Percentiles rank a stretch among this genome's conserved stretches.
Evolutionary conservation across 2,329 filamentous ascomycete genomes (phyloP).

Genomic region (Leptographium flavum): DNA sequence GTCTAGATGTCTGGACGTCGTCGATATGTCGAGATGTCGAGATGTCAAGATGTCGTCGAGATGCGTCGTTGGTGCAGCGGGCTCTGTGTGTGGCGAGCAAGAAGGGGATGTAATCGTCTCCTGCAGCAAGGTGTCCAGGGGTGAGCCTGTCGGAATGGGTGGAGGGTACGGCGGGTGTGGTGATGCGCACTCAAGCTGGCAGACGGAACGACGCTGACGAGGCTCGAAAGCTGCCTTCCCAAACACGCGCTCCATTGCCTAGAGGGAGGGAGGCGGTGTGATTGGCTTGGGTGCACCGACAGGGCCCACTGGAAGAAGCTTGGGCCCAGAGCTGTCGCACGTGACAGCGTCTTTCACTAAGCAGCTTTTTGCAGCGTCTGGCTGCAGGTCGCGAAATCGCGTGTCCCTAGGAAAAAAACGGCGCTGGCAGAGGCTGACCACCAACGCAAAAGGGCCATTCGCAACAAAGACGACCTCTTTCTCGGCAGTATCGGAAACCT

Average conservation of each 20-base stretch:
- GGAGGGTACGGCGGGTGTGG: neutral
- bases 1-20: neutral
- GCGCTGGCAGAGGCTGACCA: neutral
- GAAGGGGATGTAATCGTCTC: too few relatives aligned
- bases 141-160: neutral
- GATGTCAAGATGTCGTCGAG: too few relatives aligned
- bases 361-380: neutral
- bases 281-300: slow-evolving; percentile 2
- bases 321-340: neutral
- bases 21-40: neutral
- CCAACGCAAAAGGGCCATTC: neutral
- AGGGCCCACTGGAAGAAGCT: neutral
- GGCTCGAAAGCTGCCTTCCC: slow-evolving; percentile 36
- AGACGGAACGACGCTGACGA: slow-evolving; percentile 23
- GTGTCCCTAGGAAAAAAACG: slow-evolving; percentile 1
- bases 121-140: neutral
- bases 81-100: too few relatives aligned
- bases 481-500: neutral
- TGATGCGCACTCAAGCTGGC: neutral
- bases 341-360: neutral
- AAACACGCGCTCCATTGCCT: slow-evolving; percentile 7
- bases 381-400: slow-evolving; percentile 5
- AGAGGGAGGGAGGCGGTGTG: neutral
- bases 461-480: neutral
- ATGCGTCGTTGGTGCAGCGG: too few relatives aligned